These are phyloP conservation scores for Stipa capillata DNA, from an alignment of 176 grass and related monocot species.

Conservation along the genomic window DNA sequence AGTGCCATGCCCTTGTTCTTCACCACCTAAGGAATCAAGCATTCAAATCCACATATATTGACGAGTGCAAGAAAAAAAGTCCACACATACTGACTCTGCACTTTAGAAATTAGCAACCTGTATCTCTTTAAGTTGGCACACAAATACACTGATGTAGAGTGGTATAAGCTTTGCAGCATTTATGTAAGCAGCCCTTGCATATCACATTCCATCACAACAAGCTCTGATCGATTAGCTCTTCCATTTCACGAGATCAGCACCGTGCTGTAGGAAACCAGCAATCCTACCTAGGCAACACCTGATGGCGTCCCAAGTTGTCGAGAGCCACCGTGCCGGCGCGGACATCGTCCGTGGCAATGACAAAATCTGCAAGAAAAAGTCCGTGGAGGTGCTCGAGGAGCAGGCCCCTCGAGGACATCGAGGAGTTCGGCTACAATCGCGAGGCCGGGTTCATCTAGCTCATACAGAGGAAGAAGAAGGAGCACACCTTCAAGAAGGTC, in stretches of 20 bases:
- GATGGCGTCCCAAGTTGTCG: not conserved
- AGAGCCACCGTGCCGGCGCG: not conserved
- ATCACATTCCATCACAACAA: not conserved
- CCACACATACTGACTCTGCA: not conserved
- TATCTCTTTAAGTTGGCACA: not conserved
- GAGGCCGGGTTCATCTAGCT: constrained; percentile 15
- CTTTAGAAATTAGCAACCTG: not conserved
- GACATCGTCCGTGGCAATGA: not conserved
- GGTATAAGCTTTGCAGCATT: not conserved
- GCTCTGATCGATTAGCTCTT: not conserved
- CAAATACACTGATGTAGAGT: not conserved
- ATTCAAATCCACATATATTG: not conserved
- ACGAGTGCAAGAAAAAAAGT: not conserved
- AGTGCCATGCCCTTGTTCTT: not conserved
- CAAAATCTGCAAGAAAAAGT: constrained; percentile 17
- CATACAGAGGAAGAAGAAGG: constrained; percentile 22
- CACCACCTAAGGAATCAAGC: not conserved
- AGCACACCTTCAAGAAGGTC: constrained; percentile 29
- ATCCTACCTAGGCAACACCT: no score
- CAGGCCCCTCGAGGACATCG: constrained; percentile 10
- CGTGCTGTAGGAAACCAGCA: not conserved
- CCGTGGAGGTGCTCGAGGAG: constrained; percentile 4
- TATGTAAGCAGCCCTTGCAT: not conserved
- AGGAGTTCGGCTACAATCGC: constrained; percentile 31
- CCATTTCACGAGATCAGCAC: not conserved